Conservation (phyloP, 495 filamentous ascomycete species). For the Aspergillus conjunctus region DNA sequence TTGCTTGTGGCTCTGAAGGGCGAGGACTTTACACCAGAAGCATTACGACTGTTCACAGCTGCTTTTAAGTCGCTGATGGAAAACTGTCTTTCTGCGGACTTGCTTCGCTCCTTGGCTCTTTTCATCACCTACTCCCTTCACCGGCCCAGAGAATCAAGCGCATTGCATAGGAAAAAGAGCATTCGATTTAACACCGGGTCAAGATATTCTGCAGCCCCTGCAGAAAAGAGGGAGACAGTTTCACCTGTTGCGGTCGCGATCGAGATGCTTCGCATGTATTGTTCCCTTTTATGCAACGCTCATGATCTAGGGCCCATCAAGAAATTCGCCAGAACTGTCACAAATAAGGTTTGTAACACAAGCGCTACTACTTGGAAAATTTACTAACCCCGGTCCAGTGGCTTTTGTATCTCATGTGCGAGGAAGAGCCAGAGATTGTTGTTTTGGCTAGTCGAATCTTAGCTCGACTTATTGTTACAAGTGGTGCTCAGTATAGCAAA, state of each 20-base stretch:
- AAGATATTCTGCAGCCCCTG: conserved; percentile 30
- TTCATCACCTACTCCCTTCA: conserved; percentile 94
- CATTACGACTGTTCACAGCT: conserved; percentile 71
- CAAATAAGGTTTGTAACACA: conserved; percentile 75
- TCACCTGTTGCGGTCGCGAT: conserved; percentile 62
- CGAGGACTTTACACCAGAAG: conserved; percentile 70
- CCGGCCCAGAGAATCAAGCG: conserved; percentile 50
- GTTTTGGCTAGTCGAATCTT: conserved; percentile 82
- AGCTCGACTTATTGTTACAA: conserved; percentile 77
- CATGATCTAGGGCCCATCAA: conserved; percentile 64
- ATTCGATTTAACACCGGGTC: conserved; percentile 39
- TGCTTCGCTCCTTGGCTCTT: conserved; percentile 82
- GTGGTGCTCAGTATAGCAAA: conserved; percentile 75
- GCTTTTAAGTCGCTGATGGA: conserved; percentile 78
- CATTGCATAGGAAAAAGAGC: conserved; percentile 56
- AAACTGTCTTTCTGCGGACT: conserved; percentile 76
- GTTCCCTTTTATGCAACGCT: conserved; percentile 77
- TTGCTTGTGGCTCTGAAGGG: conserved; percentile 86
- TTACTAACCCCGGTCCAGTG: conserved; percentile 58
- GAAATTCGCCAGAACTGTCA: conserved; percentile 92
- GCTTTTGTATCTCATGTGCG: conserved; percentile 90
- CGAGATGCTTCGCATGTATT: conserved; percentile 78
- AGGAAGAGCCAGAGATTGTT: conserved; percentile 81
- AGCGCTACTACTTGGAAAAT: not conserved
- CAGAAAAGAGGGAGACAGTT: conserved; percentile 35